Evolutionary conservation across 208 protist species (phyloP), one percentile per base, ranked within the genome.

Genomic region (Leishmania gerbilli): DNA sequence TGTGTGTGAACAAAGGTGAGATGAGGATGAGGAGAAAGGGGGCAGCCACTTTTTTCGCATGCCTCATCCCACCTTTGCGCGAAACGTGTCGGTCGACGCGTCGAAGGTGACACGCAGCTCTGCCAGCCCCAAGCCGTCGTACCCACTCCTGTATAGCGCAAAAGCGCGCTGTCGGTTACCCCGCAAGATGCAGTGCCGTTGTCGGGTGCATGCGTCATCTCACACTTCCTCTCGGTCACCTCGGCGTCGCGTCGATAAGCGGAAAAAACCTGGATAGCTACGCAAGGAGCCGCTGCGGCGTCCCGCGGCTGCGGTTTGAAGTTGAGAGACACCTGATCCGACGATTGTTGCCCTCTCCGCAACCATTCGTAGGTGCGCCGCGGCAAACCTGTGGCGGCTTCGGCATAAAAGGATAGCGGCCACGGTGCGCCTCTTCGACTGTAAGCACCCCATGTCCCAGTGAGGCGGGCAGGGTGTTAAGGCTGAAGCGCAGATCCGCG

Each of bases 401-500:
- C 62, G 17, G 71, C 68, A 72, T 80, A 77, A 11, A 80, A 65
- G 17, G 49, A 40, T 21, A 84, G 60, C 27, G 78, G 76, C 8
- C n/a, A 56, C 51, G 68, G 71, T 5, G 34, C 7, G 1, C 42
- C 45, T 55, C 9, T 65, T 83, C 76, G 6, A 78, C 76, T 15
- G 42, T 6, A 27, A 80, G 60, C n/a, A 78, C 58, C 1, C 62
- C 62, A 7, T 53, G 7, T 27, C 51, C 71, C n/a, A 78, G 62
- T 15, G 81, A 53, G 1, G 76, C 49, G 31, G 76, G 78, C 24
- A 77, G 40, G 21, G 76, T 84, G 76, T 76, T 78, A 40, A 84
- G 37, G 31, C 65, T 81, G 74, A 94, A 91, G 40, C 88, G 89
- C 21, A 91, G 84, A 71, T 90, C 84, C 11, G 77, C 71, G 45